phyloP scores from a whole-genome alignment of 768 basidiomycete genomes.

The Cystoderma amianthinum region DNA sequence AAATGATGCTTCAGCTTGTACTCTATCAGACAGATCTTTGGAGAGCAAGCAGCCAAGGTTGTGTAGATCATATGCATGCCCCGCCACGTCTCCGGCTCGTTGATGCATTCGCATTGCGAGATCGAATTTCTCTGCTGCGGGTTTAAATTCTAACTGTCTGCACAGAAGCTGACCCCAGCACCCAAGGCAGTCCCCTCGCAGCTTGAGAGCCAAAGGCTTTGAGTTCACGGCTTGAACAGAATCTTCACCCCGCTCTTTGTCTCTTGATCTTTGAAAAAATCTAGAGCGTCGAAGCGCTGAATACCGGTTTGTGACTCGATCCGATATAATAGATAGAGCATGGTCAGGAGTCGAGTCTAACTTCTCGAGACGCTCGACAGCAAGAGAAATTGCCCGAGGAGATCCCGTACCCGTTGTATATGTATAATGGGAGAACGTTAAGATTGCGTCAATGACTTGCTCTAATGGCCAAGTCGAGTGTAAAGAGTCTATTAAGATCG shows the following conservation, averaged over 20 bases:
- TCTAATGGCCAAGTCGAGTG: conserved; percentile 7
- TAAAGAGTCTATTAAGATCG: conserved; percentile 13
- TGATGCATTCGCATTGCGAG: conserved; percentile 9
- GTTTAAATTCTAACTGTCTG: too few relatives aligned
- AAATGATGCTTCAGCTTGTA: conserved; percentile 11
- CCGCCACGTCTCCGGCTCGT: conserved; percentile 12
- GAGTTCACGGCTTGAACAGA: too few relatives aligned
- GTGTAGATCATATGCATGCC: conserved; percentile 19
- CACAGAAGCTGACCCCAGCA: too few relatives aligned
- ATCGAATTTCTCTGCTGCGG: too few relatives aligned
- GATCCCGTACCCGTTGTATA: conserved; percentile 16
- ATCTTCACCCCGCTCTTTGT: too few relatives aligned
- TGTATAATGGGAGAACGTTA: conserved; percentile 16
- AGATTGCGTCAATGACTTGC: conserved; percentile 10
- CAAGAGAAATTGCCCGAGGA: conserved; percentile 9
- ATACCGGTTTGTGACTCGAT: neutral
- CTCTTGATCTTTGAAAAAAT: conserved; percentile 1
- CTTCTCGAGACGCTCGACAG: conserved; percentile 12
- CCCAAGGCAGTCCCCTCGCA: too few relatives aligned
- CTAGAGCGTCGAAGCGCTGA: conserved; percentile 1
- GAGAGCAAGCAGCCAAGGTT: conserved; percentile 16
- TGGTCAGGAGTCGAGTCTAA: neutral
- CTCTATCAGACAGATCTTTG: too few relatives aligned
- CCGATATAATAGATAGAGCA: neutral
- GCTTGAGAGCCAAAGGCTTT: too few relatives aligned